These are phyloP conservation scores for Globisporangium perplexum DNA, from an alignment of 352 stramenopile genomes.

Conservation along the genomic window DNA sequence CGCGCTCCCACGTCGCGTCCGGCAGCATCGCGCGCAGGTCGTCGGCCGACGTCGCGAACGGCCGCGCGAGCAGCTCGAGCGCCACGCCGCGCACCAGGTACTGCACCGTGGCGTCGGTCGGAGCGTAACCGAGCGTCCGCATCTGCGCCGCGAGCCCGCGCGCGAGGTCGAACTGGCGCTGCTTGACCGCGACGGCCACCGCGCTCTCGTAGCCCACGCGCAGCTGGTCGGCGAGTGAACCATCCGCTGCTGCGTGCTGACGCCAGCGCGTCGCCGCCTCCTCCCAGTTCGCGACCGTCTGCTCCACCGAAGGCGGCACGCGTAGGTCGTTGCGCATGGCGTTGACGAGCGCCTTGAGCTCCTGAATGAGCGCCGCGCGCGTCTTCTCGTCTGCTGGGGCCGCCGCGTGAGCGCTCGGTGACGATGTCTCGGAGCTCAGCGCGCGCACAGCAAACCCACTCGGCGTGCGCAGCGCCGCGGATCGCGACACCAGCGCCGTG, in stretches of 20 bases:
- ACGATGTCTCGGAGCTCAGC: not conserved
- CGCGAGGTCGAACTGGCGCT: slow-evolving; percentile 53
- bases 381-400: slow-evolving; percentile 2
- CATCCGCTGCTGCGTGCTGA: not conserved
- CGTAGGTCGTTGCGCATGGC: slow-evolving; percentile 42
- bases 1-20: slow-evolving; percentile 34
- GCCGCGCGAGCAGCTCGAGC: slow-evolving; percentile 28
- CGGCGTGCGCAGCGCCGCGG: not conserved
- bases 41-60: slow-evolving; percentile 18
- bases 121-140: slow-evolving; percentile 24
- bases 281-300: slow-evolving; percentile 32
- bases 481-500: not conserved
- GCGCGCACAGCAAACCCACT: not conserved
- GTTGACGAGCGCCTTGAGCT: slow-evolving; percentile 52
- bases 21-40: slow-evolving; percentile 30
- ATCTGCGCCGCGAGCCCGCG: slow-evolving; percentile 39
- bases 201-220: slow-evolving; percentile 49
- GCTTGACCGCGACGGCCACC: slow-evolving; percentile 67
- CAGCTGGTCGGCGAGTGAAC: slow-evolving; percentile 28
- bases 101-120: slow-evolving; percentile 32
- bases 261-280: slow-evolving; percentile 20
- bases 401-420: not conserved
- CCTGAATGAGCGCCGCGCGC: slow-evolving; percentile 21
- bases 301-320: slow-evolving; percentile 14
- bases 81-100: slow-evolving; percentile 54